Conservation (phyloP, 1,284 basidiomycete genomes). For the Trametes pubescens region DNA sequence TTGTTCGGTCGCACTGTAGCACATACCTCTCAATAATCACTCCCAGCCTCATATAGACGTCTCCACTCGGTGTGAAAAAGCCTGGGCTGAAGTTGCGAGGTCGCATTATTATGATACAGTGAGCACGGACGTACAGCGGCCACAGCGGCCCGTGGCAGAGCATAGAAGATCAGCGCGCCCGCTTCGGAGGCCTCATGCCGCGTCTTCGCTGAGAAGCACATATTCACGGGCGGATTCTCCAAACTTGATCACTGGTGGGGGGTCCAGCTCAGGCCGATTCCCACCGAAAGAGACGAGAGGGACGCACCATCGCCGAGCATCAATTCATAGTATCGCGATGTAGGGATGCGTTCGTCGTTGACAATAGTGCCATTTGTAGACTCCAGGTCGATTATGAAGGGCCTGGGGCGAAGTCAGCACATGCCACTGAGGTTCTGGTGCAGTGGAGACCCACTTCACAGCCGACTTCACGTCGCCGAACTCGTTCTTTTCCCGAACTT, state of each 20-base stretch:
- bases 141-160: constrained; percentile 4
- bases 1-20: constrained; percentile 7
- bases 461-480: constrained; percentile 80
- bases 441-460: constrained; percentile 64
- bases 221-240: constrained; percentile 90
- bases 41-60: background rate
- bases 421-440: background rate
- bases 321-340: constrained; percentile 92
- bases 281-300: background rate
- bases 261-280: constrained; percentile 3
- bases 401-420: constrained; percentile 54
- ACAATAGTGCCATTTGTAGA: constrained; percentile 96
- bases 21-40: constrained; percentile 8
- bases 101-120: constrained; percentile 15
- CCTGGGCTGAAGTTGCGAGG: background rate
- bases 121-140: constrained; percentile 23
- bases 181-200: constrained; percentile 45
- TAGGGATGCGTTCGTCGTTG: constrained; percentile 87
- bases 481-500: constrained; percentile 88
- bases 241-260: constrained; percentile 84
- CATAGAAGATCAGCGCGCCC: constrained; percentile 1
- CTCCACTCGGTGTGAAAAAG: background rate
- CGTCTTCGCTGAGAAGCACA: constrained; percentile 87
- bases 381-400: constrained; percentile 96
- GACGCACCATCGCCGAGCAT: constrained; percentile 84